A percentile compares a stretch with the other conserved stretches of the same genome.
Conservation (phyloP, 345 rosid genomes). For the Erodium maritimum region DNA sequence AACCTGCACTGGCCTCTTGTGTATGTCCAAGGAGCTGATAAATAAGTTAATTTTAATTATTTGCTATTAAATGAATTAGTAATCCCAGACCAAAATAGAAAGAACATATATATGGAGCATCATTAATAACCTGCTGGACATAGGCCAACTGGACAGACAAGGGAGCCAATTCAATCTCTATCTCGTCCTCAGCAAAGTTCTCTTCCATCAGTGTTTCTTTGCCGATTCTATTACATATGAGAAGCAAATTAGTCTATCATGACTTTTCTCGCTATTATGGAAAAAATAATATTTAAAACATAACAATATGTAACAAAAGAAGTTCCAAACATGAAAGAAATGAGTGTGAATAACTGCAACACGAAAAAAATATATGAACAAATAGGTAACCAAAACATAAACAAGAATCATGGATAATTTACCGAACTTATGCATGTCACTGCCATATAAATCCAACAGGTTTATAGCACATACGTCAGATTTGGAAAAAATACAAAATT, state of each 20-base stretch:
- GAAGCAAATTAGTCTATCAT: neutral
- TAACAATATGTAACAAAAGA: no score
- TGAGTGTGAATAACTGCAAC: neutral
- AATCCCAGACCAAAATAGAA: neutral
- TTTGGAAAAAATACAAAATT: no score
- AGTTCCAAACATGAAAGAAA: neutral
- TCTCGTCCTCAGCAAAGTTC: slow-evolving; percentile 58
- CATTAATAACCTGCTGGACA: slow-evolving; percentile 59
- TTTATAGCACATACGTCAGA: no score
- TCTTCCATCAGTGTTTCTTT: slow-evolving; percentile 80
- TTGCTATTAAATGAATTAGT: slow-evolving; percentile 1
- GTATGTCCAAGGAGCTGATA: slow-evolving; percentile 56
- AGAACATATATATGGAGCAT: neutral
- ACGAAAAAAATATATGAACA: no score
- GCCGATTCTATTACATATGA: slow-evolving; percentile 59
- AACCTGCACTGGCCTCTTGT: slow-evolving; percentile 54
- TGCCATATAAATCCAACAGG: neutral
- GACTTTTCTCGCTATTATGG: neutral
- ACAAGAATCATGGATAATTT: no score
- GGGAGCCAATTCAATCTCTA: slow-evolving; percentile 85
- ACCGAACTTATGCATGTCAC: neutral
- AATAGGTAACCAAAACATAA: neutral
- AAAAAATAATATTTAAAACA: no score
- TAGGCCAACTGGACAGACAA: slow-evolving; percentile 79
- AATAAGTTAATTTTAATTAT: slow-evolving; percentile 18